Percentiles rank a stretch among this genome's conserved stretches.
Conservation (phyloP, 495 filamentous ascomycete genomes). For the Penicillium goetzii region DNA sequence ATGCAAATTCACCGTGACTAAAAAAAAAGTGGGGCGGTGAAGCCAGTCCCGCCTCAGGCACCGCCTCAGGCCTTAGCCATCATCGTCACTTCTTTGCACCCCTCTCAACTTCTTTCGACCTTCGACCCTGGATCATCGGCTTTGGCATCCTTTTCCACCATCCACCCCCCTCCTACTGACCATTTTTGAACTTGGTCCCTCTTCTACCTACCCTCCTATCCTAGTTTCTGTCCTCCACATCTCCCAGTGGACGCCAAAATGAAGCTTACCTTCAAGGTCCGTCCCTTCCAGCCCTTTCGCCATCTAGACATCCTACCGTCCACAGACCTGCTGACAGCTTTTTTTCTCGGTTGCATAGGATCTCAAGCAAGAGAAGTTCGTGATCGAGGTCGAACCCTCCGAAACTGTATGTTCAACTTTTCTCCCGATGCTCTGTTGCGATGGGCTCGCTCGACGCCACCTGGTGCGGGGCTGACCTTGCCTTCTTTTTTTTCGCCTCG, state of each 20-base stretch:
- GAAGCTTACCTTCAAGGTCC: conserved; percentile 85
- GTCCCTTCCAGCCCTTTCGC: conserved; percentile 27
- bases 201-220: conserved; percentile 4
- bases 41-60: conserved; percentile 13
- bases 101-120: conserved; percentile 18
- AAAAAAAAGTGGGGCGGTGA: conserved; percentile 19
- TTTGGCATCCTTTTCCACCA: conserved; percentile 19
- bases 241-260: conserved; percentile 54
- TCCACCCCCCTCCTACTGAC: conserved; percentile 17
- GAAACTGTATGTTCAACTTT: conserved; percentile 68
- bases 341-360: conserved; percentile 59
- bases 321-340: conserved; percentile 18
- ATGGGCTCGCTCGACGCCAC: conserved; percentile 10
- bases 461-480: conserved; percentile 39
- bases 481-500: conserved; percentile 18
- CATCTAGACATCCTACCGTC: conserved; percentile 11
- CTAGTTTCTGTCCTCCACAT: conserved; percentile 12
- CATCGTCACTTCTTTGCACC: conserved; percentile 26
- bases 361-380: conserved; percentile 97
- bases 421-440: neutral
- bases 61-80: conserved; percentile 18
- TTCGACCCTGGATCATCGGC: neutral
- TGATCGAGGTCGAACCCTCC: conserved; percentile 88
- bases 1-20: neutral
- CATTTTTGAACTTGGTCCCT: conserved; percentile 22